These are phyloP conservation scores for Heliamphora pulchella DNA, from an alignment of 179 eudicot species.

Conservation along the genomic window DNA sequence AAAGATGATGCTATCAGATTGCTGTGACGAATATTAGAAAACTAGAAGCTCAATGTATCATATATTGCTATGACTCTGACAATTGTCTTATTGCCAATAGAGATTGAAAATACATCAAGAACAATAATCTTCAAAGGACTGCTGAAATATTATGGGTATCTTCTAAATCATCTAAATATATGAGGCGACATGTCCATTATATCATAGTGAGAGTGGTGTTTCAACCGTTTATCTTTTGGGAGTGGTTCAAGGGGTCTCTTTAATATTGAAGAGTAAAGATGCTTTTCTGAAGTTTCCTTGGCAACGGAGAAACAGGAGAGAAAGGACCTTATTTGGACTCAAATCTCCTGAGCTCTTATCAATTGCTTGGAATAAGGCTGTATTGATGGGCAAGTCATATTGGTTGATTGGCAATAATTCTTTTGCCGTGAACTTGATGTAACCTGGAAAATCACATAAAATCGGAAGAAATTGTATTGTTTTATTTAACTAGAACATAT, in stretches of 20 bases:
- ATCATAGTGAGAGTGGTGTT: neutral
- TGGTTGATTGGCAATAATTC: neutral
- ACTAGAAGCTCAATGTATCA: neutral
- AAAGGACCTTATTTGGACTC: neutral
- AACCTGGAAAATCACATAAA: neutral
- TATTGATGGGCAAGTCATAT: neutral
- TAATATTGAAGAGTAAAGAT: neutral
- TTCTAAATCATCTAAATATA: neutral
- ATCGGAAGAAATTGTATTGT: neutral
- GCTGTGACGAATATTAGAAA: neutral
- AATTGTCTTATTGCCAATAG: neutral
- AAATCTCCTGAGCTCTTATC: conserved; percentile 3
- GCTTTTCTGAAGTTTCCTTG: neutral
- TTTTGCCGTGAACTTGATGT: neutral
- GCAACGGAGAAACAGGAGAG: neutral
- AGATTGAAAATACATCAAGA: neutral
- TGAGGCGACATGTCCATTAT: neutral
- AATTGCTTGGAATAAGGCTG: neutral
- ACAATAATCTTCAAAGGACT: neutral
- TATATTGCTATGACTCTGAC: neutral
- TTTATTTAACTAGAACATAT: neutral
- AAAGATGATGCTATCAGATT: neutral
- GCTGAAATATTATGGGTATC: neutral
- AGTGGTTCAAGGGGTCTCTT: neutral
- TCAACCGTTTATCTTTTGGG: neutral